These are phyloP conservation scores for Ogataea naganishii DNA, from an alignment of 805 yeast genomes.

Conservation along the genomic window DNA sequence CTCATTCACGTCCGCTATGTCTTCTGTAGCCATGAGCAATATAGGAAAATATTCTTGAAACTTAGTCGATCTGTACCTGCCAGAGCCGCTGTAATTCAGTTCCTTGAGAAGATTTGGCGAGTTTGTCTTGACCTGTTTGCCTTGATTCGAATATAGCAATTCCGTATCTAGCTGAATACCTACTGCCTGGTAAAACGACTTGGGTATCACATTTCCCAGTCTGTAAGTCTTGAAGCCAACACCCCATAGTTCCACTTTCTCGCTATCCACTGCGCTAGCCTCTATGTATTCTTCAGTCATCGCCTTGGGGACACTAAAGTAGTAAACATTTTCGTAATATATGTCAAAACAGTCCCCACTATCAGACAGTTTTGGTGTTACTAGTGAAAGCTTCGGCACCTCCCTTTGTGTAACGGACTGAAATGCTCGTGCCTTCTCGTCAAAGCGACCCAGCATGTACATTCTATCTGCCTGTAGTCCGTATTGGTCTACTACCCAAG, in stretches of 20 bases:
- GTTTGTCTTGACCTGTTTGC: constrained; percentile 16
- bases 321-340: constrained; percentile 4
- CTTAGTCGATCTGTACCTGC: constrained; percentile 11
- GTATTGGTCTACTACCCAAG: constrained; percentile 13
- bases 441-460: constrained; percentile 18
- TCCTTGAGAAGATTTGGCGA: constrained; percentile 10
- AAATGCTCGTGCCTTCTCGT: constrained; percentile 5
- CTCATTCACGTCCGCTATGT: constrained; percentile 11
- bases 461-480: constrained; percentile 19
- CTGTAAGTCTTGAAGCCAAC: constrained; percentile 12
- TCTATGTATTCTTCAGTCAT: constrained; percentile 6
- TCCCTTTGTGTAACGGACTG: constrained; percentile 14
- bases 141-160: constrained; percentile 13
- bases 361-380: constrained; percentile 4
- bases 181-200: too few relatives aligned
- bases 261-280: constrained; percentile 1
- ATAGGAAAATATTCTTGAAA: constrained; percentile 21
- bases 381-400: constrained; percentile 10
- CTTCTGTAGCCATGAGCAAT: constrained; percentile 13
- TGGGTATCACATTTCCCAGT: constrained; percentile 7
- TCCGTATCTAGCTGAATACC: constrained; percentile 6
- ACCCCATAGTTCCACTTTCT: constrained; percentile 16
- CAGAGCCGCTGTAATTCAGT: constrained; percentile 2
- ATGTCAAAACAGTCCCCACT: constrained; percentile 7
- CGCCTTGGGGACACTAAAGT: constrained; percentile 9